A percentile compares a stretch with the other conserved stretches of the same genome.
These are phyloP conservation scores for Chaetomium sp. DNA, from an alignment of 2,329 filamentous ascomycete genomes.

Conservation along the genomic window DNA sequence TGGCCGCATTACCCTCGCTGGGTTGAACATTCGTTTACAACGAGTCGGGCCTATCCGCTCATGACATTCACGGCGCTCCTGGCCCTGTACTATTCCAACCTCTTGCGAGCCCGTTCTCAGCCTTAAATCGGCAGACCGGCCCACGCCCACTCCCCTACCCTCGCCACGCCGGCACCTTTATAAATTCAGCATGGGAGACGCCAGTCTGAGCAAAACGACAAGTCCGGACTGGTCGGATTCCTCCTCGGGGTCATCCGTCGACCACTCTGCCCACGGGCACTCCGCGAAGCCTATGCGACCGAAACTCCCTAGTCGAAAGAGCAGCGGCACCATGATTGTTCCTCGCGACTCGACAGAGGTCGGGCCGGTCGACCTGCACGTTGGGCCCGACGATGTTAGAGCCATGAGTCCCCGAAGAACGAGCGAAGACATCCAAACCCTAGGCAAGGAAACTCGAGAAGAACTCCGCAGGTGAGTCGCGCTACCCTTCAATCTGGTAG, in stretches of 20 bases:
- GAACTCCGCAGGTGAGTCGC: constrained; percentile 50
- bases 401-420: constrained; percentile 92
- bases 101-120: constrained; percentile 1
- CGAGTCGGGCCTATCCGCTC: constrained; percentile 3
- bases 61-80: constrained; percentile 8
- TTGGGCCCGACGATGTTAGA: constrained; percentile 80
- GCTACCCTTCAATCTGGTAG: not conserved
- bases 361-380: constrained; percentile 65
- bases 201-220: constrained; percentile 13
- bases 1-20: constrained; percentile 11
- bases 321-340: constrained; percentile 76
- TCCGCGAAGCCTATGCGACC: constrained; percentile 54
- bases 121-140: constrained; percentile 1
- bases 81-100: constrained; percentile 4
- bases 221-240: constrained; percentile 29
- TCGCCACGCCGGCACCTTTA: not conserved
- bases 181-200: constrained; percentile 20
- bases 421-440: constrained; percentile 80
- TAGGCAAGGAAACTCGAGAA: constrained; percentile 74
- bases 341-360: constrained; percentile 67
- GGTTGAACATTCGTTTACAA: constrained; percentile 12
- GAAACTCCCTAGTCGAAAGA: constrained; percentile 64
- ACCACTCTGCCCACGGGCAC: constrained; percentile 34
- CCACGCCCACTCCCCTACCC: not conserved
- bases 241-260: constrained; percentile 29